Percentiles rank a stretch among this genome's conserved stretches.
phyloP scores from a whole-genome alignment of 805 yeast genomes.

The Candida suzukii region DNA sequence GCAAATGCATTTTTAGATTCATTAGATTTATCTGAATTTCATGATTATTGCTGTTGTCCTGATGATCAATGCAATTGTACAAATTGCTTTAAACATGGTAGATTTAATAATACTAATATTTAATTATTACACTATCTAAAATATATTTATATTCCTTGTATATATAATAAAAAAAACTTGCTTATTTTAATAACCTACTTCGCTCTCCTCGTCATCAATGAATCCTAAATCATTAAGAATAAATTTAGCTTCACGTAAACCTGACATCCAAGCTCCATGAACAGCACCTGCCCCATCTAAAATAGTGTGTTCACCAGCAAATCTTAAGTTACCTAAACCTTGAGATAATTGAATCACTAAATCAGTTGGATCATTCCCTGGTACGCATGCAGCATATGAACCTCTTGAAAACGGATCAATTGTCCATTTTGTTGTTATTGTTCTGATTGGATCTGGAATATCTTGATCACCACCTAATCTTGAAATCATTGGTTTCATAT shows the following conservation, averaged over 20 bases:
- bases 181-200: too few species aligned
- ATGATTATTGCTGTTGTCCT: constrained; percentile 22
- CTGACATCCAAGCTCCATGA: constrained; percentile 85
- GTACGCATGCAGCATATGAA: constrained; percentile 66
- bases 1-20: constrained; percentile 15
- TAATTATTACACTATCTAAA: background rate
- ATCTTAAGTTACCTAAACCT: constrained; percentile 53
- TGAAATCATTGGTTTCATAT: constrained; percentile 45
- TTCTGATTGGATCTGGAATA: constrained; percentile 28
- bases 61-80: constrained; percentile 24
- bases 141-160: background rate
- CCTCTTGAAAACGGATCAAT: constrained; percentile 73
- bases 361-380: constrained; percentile 65
- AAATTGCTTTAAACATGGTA: constrained; percentile 26
- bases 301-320: constrained; percentile 89
- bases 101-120: constrained; percentile 11
- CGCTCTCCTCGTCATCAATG: constrained; percentile 6
- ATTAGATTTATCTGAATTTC: constrained; percentile 15
- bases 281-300: constrained; percentile 88
- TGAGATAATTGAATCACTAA: constrained; percentile 53
- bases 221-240: constrained; percentile 15
- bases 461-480: constrained; percentile 20
- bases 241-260: constrained; percentile 22
- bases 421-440: constrained; percentile 68
- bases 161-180: too few species aligned